Base-by-base conservation (phyloP, 306 rosid species). In the Cucurbita pepo region DNA sequence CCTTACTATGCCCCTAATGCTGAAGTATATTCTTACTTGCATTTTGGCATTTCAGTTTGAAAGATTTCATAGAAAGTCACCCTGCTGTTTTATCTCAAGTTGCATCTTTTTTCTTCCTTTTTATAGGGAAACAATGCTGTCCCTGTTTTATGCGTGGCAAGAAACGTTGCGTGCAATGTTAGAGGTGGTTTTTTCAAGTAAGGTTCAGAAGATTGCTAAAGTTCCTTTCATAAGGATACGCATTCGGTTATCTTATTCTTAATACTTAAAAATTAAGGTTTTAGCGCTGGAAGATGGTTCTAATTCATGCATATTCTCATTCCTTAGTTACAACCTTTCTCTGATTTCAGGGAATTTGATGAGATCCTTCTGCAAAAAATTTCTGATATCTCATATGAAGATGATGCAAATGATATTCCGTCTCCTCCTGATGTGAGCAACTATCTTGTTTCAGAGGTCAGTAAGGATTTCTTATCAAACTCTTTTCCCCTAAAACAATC, bases 1-100 rank as follows among this genome's bases (percentile, higher is more conserved):
- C 99, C 99, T 47, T 95, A 95, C 83, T 91, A 87, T 77, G 95
- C 97, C 75, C 99, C 97, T 81, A 96, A 89, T 81, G 97, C 99
- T 72, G 99, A 95, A 79, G 99, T 95, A 85, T 72, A 60, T 56
- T 62, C 72, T 72, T 78, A 50, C 36, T 50, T 79, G 37, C 38
- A 8, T 14, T 69, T 44, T 76, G 45, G 43, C 61, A 66, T n/a
- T 80, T 21, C 73, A 51, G 66, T 77, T 72, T 77, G 56, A 78
- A 80, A 55, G 50, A 66, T 16, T 18, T 78, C 60, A 69, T 50
- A 18, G 30, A 34, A 45, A 18, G 48, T 58, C 57, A 53, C 58
- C 56, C 74, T 52, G 30, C 73, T 65, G 16, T 10, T 44, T 38
- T 67, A 69, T 81, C 54, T 5, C 22, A 82, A 74, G 44, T 59